A percentile compares a stretch with the other conserved stretches of the same genome.
Evolutionary conservation across 352 stramenopile genomes (phyloP).

Genomic region (Pilasporangium apinafurcum): DNA sequence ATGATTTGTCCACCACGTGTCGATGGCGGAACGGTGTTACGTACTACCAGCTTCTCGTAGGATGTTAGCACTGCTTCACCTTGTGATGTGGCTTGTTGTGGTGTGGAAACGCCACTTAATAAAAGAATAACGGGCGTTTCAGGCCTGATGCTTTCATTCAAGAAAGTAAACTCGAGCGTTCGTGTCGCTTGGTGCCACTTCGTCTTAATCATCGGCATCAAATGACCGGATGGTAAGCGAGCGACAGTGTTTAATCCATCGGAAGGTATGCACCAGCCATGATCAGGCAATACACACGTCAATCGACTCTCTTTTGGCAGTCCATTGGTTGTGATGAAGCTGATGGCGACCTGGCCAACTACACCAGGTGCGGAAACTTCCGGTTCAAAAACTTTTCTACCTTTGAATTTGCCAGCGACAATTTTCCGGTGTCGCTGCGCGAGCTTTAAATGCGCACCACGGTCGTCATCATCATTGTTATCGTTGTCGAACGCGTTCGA

Average conservation of each 20-base stretch:
- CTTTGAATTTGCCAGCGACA: conserved; percentile 40
- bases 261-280: conserved; percentile 40
- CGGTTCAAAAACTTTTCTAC: conserved; percentile 26
- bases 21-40: conserved; percentile 40
- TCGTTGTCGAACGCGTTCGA: not conserved
- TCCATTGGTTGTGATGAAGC: conserved; percentile 32
- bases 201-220: conserved; percentile 20
- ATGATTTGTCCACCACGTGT: conserved; percentile 60
- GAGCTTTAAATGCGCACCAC: conserved; percentile 54
- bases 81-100: conserved; percentile 38
- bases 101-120: conserved; percentile 48
- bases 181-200: conserved; percentile 18
- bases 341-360: conserved; percentile 36
- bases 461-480: not conserved
- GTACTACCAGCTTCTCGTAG: conserved; percentile 55
- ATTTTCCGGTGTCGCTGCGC: conserved; percentile 65
- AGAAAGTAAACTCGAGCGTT: conserved; percentile 48
- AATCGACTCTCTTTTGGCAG: conserved; percentile 38
- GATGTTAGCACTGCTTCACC: conserved; percentile 42
- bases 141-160: conserved; percentile 32
- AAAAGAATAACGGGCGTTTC: conserved; percentile 33
- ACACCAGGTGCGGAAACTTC: conserved; percentile 43
- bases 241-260: conserved; percentile 22
- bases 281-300: conserved; percentile 41
- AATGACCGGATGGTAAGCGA: conserved; percentile 20